Base-by-base conservation (phyloP, 495 filamentous ascomycete genomes). In the Pseudotulostoma volvatum region DNA sequence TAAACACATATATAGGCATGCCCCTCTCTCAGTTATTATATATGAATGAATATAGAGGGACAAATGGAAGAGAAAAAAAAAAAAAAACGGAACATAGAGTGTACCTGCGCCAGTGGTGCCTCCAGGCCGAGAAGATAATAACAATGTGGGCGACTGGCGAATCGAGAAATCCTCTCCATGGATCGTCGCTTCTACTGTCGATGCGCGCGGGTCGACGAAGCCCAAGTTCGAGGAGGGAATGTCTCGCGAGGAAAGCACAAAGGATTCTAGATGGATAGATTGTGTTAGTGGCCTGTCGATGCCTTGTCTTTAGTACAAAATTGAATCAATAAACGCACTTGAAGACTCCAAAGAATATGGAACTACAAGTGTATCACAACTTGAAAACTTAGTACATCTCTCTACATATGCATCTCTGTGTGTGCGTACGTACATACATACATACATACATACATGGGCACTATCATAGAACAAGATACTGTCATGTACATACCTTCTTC, bases 101-200 rank as follows among this genome's bases (percentile, higher is more conserved):
- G n/a, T n/a, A 85, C 82, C 81, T 52, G 87, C 86, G 40, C 90
- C 90, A 3, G 90, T 97, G 1, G 90, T 97, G 1, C 90, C 92
- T 13, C 76, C 77, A 15, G 72, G 68, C 11, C 84, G 76, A 41
- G 76, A 72, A 4, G 84, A 90, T 1, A 74, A 71, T 7, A 97
- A 68, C 8, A 95, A 56, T 2, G 73, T 72, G 7, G 88, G 90
- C 0, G 84, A 93, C 55, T 97, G 90, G 42, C 77, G 71, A 50
- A 95, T 82, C 9, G 68, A 73, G 36, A 90, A 71, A 47, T 92
- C 82, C 39, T 65, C 66, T 33, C 64, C 74, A 41, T 63, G 71
- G 47, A 94, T 66, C 16, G 70, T 68, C 39, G 95, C 46, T 9
- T 90, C 74, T 37, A 95, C 46, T 9, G 60, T 57, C 1, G 66